These are phyloP conservation scores for Mesembryanthemum crystallinum DNA, from an alignment of 148 eudicot genomes.

Conservation along the genomic window DNA sequence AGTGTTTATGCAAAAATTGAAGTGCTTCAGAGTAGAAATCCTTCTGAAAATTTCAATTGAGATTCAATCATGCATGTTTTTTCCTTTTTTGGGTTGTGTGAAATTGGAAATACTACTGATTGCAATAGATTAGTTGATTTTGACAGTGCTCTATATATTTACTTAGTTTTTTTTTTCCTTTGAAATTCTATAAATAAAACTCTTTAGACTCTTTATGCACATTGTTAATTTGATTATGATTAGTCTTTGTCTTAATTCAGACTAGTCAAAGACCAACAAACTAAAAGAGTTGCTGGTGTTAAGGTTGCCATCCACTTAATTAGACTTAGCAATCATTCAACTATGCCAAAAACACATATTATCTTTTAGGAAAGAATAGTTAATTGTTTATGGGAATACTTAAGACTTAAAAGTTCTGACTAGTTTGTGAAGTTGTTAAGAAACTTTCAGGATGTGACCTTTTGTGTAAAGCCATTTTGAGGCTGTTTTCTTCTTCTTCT, in stretches of 20 bases:
- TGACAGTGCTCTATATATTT: background rate
- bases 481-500: background rate
- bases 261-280: conserved; percentile 2
- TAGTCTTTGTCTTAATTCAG: background rate
- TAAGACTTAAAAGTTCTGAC: background rate
- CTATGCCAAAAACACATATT: background rate
- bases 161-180: background rate
- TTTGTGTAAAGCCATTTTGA: background rate
- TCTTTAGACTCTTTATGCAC: background rate
- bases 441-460: background rate
- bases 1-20: background rate
- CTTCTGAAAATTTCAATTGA: background rate
- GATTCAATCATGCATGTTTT: background rate
- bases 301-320: background rate
- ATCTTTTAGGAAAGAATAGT: background rate
- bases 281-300: background rate
- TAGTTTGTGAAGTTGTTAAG: background rate
- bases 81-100: background rate
- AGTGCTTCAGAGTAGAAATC: background rate
- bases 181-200: background rate
- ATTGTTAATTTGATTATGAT: background rate
- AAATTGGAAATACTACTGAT: background rate
- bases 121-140: background rate
- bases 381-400: background rate
- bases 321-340: background rate